Base-by-base conservation (phyloP, 176 grass and related monocot species). In the Eleusine indica region DNA sequence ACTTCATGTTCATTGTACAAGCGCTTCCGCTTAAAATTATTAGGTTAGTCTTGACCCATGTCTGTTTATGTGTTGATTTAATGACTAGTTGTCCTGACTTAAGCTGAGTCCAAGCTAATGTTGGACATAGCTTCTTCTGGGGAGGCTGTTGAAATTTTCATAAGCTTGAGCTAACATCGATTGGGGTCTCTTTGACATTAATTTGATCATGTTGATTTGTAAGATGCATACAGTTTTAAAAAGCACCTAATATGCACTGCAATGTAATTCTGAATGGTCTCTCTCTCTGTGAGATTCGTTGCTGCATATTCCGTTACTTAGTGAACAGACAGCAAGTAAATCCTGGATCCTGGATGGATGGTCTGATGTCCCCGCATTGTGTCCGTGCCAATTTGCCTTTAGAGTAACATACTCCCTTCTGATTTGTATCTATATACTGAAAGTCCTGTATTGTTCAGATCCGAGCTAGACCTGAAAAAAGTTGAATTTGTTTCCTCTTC, bases 21-120 rank as follows among this genome's bases (percentile, higher is more conserved):
- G 89, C 89, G 66, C 12, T 95, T 98, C 86, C 92, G 92, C 65
- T 90, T 97, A 71, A 94, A 97, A 86, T 58, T 94, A 83, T 72
- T 97, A 85, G 92, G 90, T 97, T 82, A 75, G 90, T 83, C 61
- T 62, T 76, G 6, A 69, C 74, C 40, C 48, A 78, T 51, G 54
- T 74, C 75, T 35, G 4, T 14, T 53, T 15, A 69, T n/a, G 16
- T 69, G 40, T 4, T 79, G 12, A 3, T 13, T 56, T 57, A 7
- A 2, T 14, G 54, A 32, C 63, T 52, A 29, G 9, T 48, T 68
- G 51, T 25, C 18, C 6, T 53, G 19, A 62, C 21, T 51, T 51
- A 69, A 43, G 28, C 25, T 3, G 46, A 68, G 46, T 17, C 12
- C 48, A 52, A 16, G n/a, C 21, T 62, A 62, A 11, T 62, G 58